Evolutionary conservation across 1,284 basidiomycete species (phyloP).

Genomic region (Pseudozyma sp.): DNA sequence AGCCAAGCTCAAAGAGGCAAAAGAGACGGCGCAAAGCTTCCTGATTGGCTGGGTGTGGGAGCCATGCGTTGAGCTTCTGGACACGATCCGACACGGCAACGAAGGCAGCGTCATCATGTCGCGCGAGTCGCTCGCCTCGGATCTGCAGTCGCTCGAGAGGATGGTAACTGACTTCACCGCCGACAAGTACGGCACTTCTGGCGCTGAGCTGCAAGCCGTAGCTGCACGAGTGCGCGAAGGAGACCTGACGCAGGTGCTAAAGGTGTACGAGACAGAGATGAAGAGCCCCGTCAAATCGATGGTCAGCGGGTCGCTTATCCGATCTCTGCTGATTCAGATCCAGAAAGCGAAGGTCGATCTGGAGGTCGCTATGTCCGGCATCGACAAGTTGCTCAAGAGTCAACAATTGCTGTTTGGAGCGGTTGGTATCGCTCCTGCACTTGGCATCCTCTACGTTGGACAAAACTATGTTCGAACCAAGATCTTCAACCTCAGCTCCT

Average conservation of each 20-base stretch:
- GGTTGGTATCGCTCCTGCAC: constrained; percentile 91
- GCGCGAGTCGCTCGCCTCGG: constrained; percentile 81
- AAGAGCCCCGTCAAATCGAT: constrained; percentile 84
- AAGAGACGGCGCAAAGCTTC: constrained; percentile 81
- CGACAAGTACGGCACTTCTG: constrained; percentile 79
- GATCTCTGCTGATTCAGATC: constrained; percentile 89
- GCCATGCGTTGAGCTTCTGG: constrained; percentile 83
- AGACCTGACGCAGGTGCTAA: constrained; percentile 87
- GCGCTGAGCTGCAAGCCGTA: constrained; percentile 75
- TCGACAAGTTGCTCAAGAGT: constrained; percentile 91
- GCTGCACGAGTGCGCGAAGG: constrained; percentile 79
- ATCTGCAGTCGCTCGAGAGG: constrained; percentile 87
- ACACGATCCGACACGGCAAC: constrained; percentile 83
- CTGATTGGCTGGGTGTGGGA: constrained; percentile 87
- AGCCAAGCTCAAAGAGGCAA: constrained; percentile 74
- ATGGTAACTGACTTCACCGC: constrained; percentile 88
- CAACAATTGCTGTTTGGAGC: constrained; percentile 98
- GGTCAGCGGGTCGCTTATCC: constrained; percentile 82
- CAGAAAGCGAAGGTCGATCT: constrained; percentile 98
- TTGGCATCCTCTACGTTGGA: constrained; percentile 80
- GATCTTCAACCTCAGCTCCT: constrained; percentile 72
- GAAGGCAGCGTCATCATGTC: constrained; percentile 77
- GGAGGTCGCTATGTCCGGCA: constrained; percentile 83
- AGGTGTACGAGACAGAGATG: constrained; percentile 92
- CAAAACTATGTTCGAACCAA: constrained; percentile 73